A percentile compares a stretch with the other conserved stretches of the same genome.
Evolutionary conservation across 768 basidiomycete species (phyloP).

Genomic region (Lyophyllum decastes): DNA sequence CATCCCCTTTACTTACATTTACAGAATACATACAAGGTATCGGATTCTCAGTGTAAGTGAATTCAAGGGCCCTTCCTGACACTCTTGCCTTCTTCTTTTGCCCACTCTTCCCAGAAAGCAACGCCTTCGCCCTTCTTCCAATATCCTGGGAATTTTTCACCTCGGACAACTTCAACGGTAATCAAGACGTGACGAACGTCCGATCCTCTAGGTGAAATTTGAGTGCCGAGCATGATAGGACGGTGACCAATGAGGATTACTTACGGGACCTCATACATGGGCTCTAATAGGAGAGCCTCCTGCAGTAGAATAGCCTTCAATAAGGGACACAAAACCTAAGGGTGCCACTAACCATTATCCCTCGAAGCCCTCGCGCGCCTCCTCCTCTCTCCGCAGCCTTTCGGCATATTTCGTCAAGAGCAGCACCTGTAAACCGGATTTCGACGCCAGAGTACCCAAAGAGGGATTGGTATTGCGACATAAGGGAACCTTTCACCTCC

Average conservation of each 20-base stretch:
- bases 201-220: slow-evolving; percentile 37
- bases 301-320: slow-evolving; percentile 25
- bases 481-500: slow-evolving; percentile 87
- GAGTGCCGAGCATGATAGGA: no score
- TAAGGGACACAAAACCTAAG: background rate
- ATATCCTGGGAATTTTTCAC: slow-evolving; percentile 64
- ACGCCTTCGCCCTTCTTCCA: slow-evolving; percentile 71
- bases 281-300: slow-evolving; percentile 82
- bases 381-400: slow-evolving; percentile 82
- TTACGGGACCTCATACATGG: slow-evolving; percentile 93
- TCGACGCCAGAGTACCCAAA: slow-evolving; percentile 86
- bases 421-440: slow-evolving; percentile 81
- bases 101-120: slow-evolving; percentile 78
- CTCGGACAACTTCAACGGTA: slow-evolving; percentile 68
- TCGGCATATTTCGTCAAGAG: slow-evolving; percentile 79
- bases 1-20: slow-evolving; percentile 12
- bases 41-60: background rate
- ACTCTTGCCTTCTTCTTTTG: slow-evolving; percentile 55
- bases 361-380: slow-evolving; percentile 86
- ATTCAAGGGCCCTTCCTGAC: background rate
- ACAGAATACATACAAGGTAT: slow-evolving; percentile 9
- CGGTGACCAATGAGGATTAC: slow-evolving; percentile 29
- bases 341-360: slow-evolving; percentile 66
- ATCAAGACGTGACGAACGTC: slow-evolving; percentile 83
- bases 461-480: slow-evolving; percentile 86